Percentiles rank a stretch among this genome's conserved stretches.
Evolutionary conservation across 192 early-diverging fungal genomes (phyloP).

Genomic region (Podila epigama): DNA sequence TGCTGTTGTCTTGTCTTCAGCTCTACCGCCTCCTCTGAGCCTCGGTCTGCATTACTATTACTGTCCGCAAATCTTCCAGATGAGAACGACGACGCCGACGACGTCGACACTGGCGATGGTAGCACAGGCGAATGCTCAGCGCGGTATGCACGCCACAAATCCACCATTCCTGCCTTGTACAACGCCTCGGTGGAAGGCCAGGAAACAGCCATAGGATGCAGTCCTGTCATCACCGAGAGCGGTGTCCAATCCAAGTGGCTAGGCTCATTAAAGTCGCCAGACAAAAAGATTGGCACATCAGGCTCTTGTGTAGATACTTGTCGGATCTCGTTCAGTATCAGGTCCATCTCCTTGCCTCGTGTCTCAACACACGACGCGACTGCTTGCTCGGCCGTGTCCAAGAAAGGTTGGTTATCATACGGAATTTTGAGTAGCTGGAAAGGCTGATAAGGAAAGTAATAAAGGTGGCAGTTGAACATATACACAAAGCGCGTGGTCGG

Average conservation of each 20-base stretch:
- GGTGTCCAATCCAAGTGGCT: constrained; percentile 52
- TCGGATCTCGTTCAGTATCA: constrained; percentile 27
- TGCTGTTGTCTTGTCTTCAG: background rate
- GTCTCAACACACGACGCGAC: constrained; percentile 29
- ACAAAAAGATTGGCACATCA: constrained; percentile 45
- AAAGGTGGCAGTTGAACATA: constrained; percentile 51
- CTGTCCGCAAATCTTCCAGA: background rate
- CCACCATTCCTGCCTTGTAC: constrained; percentile 43
- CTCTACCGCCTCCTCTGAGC: background rate
- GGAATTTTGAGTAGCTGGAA: constrained; percentile 52
- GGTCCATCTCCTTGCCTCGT: constrained; percentile 43
- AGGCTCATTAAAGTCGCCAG: constrained; percentile 53
- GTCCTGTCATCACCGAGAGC: constrained; percentile 25
- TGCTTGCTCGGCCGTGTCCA: constrained; percentile 37
- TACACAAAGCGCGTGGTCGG: constrained; percentile 42
- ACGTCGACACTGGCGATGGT: background rate
- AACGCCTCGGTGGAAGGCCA: constrained; percentile 38
- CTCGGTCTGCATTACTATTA: too few relatives aligned
- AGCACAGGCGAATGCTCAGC: background rate
- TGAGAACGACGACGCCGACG: background rate
- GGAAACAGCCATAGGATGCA: constrained; percentile 36
- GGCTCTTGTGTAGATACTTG: constrained; percentile 23
- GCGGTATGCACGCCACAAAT: constrained; percentile 40
- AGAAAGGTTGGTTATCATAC: constrained; percentile 32
- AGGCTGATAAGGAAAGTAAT: constrained; percentile 51